These are phyloP conservation scores for Hawksworthiomyces lignivorus DNA, from an alignment of 2,329 filamentous ascomycete species.

Conservation along the genomic window DNA sequence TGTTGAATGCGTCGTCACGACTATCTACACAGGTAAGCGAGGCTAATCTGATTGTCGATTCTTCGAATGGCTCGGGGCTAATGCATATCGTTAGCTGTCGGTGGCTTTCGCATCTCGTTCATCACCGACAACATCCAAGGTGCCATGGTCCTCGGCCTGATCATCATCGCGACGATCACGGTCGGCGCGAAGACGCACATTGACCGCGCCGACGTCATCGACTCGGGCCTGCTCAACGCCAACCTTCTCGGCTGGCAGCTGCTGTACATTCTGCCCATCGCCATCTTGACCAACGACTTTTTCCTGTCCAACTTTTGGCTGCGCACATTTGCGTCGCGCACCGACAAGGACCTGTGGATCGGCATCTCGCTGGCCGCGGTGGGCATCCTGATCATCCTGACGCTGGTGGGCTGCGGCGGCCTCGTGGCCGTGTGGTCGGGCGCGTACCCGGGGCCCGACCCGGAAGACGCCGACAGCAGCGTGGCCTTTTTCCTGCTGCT, in stretches of 20 bases:
- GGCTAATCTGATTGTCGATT: too few relatives aligned
- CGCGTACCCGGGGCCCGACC: constrained; percentile 59
- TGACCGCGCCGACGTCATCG: constrained; percentile 57
- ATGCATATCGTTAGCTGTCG: constrained; percentile 48
- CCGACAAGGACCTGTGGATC: constrained; percentile 69
- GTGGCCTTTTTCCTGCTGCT: constrained; percentile 71
- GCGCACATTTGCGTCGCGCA: constrained; percentile 71
- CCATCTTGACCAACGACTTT: constrained; percentile 77
- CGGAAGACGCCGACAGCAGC: constrained; percentile 44
- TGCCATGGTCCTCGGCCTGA: constrained; percentile 65
- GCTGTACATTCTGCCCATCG: constrained; percentile 74
- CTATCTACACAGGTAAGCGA: constrained; percentile 76
- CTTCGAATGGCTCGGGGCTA: not conserved
- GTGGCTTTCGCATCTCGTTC: constrained; percentile 78
- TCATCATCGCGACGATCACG: constrained; percentile 70
- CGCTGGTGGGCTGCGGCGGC: constrained; percentile 64
- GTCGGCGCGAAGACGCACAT: constrained; percentile 69
- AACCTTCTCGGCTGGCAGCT: constrained; percentile 76
- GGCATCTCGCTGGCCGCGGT: constrained; percentile 62
- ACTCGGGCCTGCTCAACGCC: constrained; percentile 60
- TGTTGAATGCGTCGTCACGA: constrained; percentile 69
- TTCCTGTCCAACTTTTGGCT: constrained; percentile 82
- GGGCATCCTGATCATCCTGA: constrained; percentile 60
- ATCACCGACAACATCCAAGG: constrained; percentile 78
- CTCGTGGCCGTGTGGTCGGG: constrained; percentile 74